These are phyloP conservation scores for Pharus latifolius DNA, from an alignment of 176 grass and related monocot species.

Conservation along the genomic window DNA sequence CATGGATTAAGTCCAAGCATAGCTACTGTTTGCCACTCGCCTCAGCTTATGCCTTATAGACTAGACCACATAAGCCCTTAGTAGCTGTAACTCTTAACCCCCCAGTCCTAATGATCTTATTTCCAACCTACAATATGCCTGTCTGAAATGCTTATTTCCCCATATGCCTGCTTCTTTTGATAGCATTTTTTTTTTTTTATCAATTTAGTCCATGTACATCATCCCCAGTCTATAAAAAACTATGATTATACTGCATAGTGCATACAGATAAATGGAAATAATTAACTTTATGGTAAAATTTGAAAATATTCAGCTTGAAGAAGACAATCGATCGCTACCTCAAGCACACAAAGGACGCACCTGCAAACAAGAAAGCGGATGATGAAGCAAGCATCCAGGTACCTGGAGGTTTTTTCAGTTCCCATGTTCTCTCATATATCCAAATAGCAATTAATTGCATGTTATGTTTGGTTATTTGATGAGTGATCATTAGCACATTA, in stretches of 20 bases:
- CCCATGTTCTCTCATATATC: background rate
- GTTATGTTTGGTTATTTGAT: background rate
- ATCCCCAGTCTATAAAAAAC: background rate
- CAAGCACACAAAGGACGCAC: constrained; percentile 21
- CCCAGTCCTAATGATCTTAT: too few species aligned
- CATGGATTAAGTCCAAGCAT: too few species aligned
- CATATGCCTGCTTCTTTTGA: too few species aligned
- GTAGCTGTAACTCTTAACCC: too few species aligned
- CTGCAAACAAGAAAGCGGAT: constrained; percentile 9
- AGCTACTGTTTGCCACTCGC: too few species aligned
- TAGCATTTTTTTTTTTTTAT: too few species aligned
- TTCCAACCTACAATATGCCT: too few species aligned
- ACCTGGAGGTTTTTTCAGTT: background rate
- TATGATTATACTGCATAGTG: background rate
- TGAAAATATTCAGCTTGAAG: constrained; percentile 41
- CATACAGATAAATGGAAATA: background rate
- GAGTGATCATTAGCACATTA: background rate
- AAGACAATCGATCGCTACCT: constrained; percentile 70
- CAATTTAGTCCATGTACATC: background rate
- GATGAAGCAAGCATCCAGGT: constrained; percentile 18
- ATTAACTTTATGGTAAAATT: background rate
- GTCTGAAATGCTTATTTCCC: too few species aligned
- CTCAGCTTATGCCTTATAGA: too few species aligned
- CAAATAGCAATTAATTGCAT: background rate
- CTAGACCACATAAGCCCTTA: too few species aligned